Base-by-base conservation (phyloP, 139 green algal genomes). In the Chlorella sp. region DNA sequence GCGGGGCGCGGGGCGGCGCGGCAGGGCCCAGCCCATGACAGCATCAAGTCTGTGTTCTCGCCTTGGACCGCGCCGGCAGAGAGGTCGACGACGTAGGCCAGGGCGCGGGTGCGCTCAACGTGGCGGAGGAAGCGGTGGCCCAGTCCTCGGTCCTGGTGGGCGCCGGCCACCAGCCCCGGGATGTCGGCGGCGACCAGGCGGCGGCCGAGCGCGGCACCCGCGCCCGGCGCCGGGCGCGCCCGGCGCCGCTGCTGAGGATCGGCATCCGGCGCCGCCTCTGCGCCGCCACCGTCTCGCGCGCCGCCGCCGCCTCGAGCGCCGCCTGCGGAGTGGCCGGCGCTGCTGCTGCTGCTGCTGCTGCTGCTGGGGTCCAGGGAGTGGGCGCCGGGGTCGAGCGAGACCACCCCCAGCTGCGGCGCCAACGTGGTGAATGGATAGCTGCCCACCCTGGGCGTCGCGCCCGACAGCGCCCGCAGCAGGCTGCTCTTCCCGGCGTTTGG, bases 401-500 rank as follows among this genome's bases (percentile, higher is more conserved):
- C 40, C 19, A 83, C 73, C 1, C 92, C 92, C 65, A 97, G 86
- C 78, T 97, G 90, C 11, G 92, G 92, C 8, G 72, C 67, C n/a
- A 94, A 61, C 0, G 92, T 97, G 36, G 92, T 97, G 85, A 95
- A 97, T 12, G 90, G 83, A 66, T 94, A 95, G 36, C 67, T 62
- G 0, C 71, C 91, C 38, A 56, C 61, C 33, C 45, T 72, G 2
- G 59, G 82, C 3, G 55, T 71, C 21, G 78, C 78, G 9, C 45
- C 66, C 15, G 94, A 98, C 27, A 98, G 77, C 11, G 86, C 82
- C 12, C 86, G 74, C 59, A 97, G 83, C 74, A 96, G 83, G 5
- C 86, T 94, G 19, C 76, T 88, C 73, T 96, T 96, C 40, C 91
- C 91, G 66, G 86, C 80, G 79, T 99, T 99, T 25, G 96, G 96